Percentiles rank a stretch among this genome's conserved stretches.
Conservation (phyloP, 805 yeast species). For the Cyberlindnera galapagoensis region DNA sequence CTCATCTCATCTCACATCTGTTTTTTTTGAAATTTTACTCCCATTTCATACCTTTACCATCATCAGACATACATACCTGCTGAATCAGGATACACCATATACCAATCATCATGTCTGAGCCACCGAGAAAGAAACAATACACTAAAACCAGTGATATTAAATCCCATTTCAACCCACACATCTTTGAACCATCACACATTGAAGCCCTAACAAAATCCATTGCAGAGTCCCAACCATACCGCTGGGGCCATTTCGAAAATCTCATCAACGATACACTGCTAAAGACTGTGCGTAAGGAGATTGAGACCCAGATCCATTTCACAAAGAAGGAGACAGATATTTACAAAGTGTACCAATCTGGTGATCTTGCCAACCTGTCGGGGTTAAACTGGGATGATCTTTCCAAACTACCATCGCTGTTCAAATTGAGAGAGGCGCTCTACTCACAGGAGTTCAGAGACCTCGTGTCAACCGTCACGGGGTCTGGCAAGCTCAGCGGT, state of each 20-base stretch:
- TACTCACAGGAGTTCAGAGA: constrained; percentile 84
- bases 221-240: constrained; percentile 62
- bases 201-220: constrained; percentile 37
- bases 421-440: constrained; percentile 75
- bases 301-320: constrained; percentile 76
- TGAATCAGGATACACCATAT: no score
- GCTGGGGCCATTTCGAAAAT: constrained; percentile 80
- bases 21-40: no score
- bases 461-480: constrained; percentile 67
- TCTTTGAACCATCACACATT: constrained; percentile 40
- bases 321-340: constrained; percentile 96
- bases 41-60: no score
- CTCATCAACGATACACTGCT: constrained; percentile 72
- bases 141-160: constrained; percentile 27
- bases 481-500: constrained; percentile 89
- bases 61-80: no score
- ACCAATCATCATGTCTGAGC: constrained; percentile 1
- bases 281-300: constrained; percentile 77
- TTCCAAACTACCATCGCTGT: constrained; percentile 65
- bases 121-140: constrained; percentile 1
- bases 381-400: constrained; percentile 77
- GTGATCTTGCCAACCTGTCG: constrained; percentile 84
- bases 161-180: constrained; percentile 38
- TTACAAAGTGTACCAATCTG: constrained; percentile 86
- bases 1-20: no score